Evolutionary conservation across 441 rosid species (phyloP).

Genomic region (Geranium incanum): DNA sequence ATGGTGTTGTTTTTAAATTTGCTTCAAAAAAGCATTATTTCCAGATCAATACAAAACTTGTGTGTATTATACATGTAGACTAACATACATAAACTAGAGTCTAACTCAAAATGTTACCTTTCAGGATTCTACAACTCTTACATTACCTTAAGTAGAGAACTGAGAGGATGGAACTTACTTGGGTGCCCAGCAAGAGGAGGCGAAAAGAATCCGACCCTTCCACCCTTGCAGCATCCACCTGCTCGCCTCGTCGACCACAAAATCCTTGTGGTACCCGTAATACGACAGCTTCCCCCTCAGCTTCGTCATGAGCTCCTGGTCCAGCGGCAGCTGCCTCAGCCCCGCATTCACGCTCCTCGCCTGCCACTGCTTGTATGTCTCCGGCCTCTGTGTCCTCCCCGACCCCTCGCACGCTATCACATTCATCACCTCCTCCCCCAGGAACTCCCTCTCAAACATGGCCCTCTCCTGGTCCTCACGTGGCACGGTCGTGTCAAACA

Average conservation of each 20-base stretch:
- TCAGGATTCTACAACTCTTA: background rate
- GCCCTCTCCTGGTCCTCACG: background rate
- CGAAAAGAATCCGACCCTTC: constrained; percentile 5
- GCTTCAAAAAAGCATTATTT: too few species aligned
- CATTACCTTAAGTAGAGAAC: background rate
- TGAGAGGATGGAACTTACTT: background rate
- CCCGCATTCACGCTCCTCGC: background rate
- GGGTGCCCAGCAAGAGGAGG: constrained; percentile 1
- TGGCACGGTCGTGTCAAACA: background rate
- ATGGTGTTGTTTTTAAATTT: too few species aligned
- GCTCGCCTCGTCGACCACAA: background rate
- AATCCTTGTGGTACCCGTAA: background rate
- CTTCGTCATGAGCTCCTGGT: background rate
- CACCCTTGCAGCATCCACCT: constrained; percentile 3
- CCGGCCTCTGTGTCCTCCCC: background rate
- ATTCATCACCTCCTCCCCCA: background rate
- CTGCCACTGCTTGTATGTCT: constrained; percentile 7
- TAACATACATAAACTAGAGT: too few species aligned
- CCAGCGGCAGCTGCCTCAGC: background rate
- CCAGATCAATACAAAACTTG: too few species aligned
- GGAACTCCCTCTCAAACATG: constrained; percentile 3
- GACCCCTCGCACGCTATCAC: constrained; percentile 1
- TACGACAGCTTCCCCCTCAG: background rate
- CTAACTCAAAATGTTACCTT: too few species aligned
- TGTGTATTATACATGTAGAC: too few species aligned